These are phyloP conservation scores for Leishmania tarentolae DNA, from an alignment of 208 protist genomes.

Conservation along the genomic window DNA sequence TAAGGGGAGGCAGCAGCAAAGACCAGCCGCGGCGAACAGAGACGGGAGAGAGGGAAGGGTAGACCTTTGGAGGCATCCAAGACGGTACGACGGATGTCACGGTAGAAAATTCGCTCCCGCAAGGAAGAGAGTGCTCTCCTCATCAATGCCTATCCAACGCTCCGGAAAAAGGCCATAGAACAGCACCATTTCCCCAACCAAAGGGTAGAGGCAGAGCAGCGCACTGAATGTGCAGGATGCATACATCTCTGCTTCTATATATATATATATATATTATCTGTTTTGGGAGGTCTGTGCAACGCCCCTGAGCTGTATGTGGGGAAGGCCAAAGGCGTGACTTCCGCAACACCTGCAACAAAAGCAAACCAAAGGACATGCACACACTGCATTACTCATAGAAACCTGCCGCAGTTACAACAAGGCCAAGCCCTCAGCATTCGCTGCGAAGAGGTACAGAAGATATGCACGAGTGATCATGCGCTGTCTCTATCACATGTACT, in stretches of 20 bases:
- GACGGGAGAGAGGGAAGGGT: neutral
- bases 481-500: conserved; percentile 46
- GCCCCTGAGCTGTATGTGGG: neutral
- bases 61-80: neutral
- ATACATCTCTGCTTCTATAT: no score
- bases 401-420: neutral
- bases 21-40: neutral
- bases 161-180: neutral
- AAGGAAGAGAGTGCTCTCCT: neutral
- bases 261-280: no score
- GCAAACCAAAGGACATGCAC: neutral
- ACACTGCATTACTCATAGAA: neutral
- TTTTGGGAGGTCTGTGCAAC: neutral
- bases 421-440: neutral
- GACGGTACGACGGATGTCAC: no score
- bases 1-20: neutral
- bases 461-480: neutral
- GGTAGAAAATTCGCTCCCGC: neutral
- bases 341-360: neutral
- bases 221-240: neutral
- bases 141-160: neutral
- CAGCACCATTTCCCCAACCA: neutral
- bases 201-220: neutral
- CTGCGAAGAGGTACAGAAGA: neutral
- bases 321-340: neutral